A percentile compares a stretch with the other conserved stretches of the same genome.
Evolutionary conservation across 2,329 filamentous ascomycete genomes (phyloP).

Genomic region (Claviceps monticola): DNA sequence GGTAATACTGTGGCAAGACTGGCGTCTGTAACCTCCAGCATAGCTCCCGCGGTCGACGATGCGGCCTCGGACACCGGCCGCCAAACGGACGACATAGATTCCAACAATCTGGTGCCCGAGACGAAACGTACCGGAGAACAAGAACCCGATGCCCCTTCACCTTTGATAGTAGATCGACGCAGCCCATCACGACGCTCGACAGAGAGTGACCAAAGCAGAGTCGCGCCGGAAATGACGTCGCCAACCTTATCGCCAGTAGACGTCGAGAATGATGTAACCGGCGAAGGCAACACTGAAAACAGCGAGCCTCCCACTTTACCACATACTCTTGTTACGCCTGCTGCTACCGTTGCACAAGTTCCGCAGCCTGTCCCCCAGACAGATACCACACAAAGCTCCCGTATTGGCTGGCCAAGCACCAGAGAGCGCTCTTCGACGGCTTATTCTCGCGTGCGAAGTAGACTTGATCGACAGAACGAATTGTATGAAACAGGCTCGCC

Average conservation of each 20-base stretch:
- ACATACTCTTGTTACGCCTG: background rate
- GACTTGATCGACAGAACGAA: background rate
- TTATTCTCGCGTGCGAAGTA: background rate
- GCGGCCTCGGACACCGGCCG: background rate
- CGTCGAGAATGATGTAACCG: background rate
- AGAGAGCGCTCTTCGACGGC: background rate
- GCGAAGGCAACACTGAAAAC: background rate
- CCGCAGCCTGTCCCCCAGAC: background rate
- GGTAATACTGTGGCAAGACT: background rate
- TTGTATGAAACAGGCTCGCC: background rate
- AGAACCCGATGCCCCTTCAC: background rate
- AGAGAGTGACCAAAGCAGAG: background rate
- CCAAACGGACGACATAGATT: background rate
- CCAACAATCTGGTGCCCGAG: background rate
- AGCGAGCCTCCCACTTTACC: background rate
- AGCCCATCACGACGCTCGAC: background rate
- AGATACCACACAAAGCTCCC: background rate
- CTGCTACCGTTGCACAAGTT: background rate
- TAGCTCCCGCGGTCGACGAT: background rate
- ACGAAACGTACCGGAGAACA: background rate
- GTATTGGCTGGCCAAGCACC: background rate
- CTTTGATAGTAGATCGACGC: background rate
- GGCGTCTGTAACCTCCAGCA: background rate
- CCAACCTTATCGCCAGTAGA: background rate
- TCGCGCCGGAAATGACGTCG: background rate